Percentiles rank a stretch among this genome's conserved stretches.
Evolutionary conservation across 1,284 basidiomycete genomes (phyloP).

Genomic region (Pholiota adiposa): DNA sequence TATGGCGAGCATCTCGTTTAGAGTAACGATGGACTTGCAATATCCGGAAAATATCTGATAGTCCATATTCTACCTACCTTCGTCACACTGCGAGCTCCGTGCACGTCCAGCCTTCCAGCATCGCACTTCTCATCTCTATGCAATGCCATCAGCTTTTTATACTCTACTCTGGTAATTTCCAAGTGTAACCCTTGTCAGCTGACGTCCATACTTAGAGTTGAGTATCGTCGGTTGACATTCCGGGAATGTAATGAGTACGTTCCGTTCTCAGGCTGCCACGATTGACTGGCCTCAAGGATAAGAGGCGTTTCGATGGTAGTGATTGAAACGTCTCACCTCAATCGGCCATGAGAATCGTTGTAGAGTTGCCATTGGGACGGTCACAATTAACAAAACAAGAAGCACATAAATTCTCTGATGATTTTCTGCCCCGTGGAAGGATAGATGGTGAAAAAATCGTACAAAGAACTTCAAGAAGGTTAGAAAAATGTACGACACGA

Average conservation of each 20-base stretch:
- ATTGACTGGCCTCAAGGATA: background rate
- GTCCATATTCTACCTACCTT: too few relatives aligned
- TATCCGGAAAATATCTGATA: background rate
- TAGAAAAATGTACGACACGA: background rate
- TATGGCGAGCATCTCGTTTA: too few relatives aligned
- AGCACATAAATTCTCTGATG: too few relatives aligned
- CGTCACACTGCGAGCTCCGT: too few relatives aligned
- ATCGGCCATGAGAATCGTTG: background rate
- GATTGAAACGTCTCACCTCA: background rate
- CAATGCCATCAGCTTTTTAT: background rate
- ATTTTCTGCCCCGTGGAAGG: too few relatives aligned
- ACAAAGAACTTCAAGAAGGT: background rate
- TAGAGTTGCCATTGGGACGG: too few relatives aligned
- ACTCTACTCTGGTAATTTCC: background rate
- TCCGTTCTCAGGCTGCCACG: conserved; percentile 7
- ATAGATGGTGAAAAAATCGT: background rate
- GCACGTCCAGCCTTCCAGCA: background rate
- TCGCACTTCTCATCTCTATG: background rate
- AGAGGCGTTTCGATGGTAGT: background rate
- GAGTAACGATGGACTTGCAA: too few relatives aligned
- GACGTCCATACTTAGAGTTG: background rate
- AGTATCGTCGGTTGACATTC: background rate
- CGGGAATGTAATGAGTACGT: background rate
- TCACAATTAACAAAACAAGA: too few relatives aligned
- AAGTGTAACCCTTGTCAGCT: background rate